phyloP scores from a whole-genome alignment of 176 grass and related monocot species.

The Musa acuminata region DNA sequence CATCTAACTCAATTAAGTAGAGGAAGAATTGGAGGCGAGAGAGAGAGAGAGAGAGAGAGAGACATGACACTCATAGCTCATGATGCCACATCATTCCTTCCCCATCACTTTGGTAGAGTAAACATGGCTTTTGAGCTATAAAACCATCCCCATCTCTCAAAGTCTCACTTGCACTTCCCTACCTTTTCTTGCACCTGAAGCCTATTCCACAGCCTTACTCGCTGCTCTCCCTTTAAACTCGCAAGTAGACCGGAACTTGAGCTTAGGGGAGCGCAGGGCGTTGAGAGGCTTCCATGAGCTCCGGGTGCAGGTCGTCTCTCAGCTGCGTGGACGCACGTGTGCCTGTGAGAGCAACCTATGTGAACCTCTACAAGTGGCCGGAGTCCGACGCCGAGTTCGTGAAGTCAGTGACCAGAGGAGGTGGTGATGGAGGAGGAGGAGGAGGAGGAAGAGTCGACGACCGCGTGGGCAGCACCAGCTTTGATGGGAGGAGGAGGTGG shows the following conservation, averaged over 20 bases:
- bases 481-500: too few species aligned
- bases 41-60: too few species aligned
- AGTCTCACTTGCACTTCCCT: slow-evolving; percentile 7
- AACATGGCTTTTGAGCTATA: not conserved
- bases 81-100: slow-evolving; percentile 42
- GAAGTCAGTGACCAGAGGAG: slow-evolving; percentile 25
- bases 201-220: slow-evolving; percentile 14
- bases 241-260: not conserved
- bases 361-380: slow-evolving; percentile 41
- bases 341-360: slow-evolving; percentile 29
- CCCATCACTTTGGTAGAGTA: not conserved
- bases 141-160: not conserved
- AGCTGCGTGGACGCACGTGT: slow-evolving; percentile 27
- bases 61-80: slow-evolving; percentile 25
- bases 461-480: too few species aligned
- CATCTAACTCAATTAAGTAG: too few species aligned
- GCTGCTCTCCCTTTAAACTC: not conserved
- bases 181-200: slow-evolving; percentile 31
- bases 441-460: too few species aligned
- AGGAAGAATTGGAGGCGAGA: too few species aligned
- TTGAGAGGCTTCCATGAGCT: not conserved
- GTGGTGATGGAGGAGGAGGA: not conserved
- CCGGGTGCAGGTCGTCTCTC: slow-evolving; percentile 27
- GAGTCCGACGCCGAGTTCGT: slow-evolving; percentile 57
- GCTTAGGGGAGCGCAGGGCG: too few species aligned